Conservation (phyloP, 2,329 filamentous ascomycete species). For the Xylariaceae sp. region DNA sequence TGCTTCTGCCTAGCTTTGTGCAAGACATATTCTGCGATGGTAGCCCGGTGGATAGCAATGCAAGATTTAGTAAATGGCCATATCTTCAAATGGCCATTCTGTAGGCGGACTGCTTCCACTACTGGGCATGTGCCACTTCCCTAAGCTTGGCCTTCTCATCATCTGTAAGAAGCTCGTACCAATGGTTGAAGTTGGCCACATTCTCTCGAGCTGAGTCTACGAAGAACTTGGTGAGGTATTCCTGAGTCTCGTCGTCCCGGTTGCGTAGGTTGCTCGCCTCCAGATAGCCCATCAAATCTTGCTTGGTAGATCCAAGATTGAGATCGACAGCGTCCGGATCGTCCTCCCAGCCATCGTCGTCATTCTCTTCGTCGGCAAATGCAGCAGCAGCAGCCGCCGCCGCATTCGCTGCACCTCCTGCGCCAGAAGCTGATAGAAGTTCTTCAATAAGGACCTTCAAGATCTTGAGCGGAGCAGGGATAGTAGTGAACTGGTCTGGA, state of each 20-base stretch:
- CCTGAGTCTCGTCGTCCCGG: slow-evolving; percentile 86
- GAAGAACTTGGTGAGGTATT: slow-evolving; percentile 81
- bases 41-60: too few relatives aligned
- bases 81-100: too few relatives aligned
- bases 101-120: too few relatives aligned
- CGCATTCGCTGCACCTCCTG: slow-evolving; percentile 54
- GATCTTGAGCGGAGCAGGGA: slow-evolving; percentile 89
- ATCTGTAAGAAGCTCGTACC: slow-evolving; percentile 51
- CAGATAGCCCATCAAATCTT: slow-evolving; percentile 76
- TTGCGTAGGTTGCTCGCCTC: slow-evolving; percentile 58
- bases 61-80: too few relatives aligned
- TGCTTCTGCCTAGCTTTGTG: too few relatives aligned
- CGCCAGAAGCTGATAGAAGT: slow-evolving; percentile 73
- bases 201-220: slow-evolving; percentile 53
- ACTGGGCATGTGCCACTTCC: slow-evolving; percentile 39
- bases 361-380: slow-evolving; percentile 57
- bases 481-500: slow-evolving; percentile 83
- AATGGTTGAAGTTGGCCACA: slow-evolving; percentile 50
- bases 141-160: slow-evolving; percentile 55
- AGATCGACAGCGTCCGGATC: slow-evolving; percentile 73
- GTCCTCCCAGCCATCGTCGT: slow-evolving; percentile 87
- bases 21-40: too few relatives aligned
- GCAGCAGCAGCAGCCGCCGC: slow-evolving; percentile 58
- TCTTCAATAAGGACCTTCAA: slow-evolving; percentile 94
- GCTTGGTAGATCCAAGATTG: slow-evolving; percentile 61